Evolutionary conservation across 768 basidiomycete genomes (phyloP), one percentile per base, ranked within the genome.

Genomic region (Leccinellum albellum): DNA sequence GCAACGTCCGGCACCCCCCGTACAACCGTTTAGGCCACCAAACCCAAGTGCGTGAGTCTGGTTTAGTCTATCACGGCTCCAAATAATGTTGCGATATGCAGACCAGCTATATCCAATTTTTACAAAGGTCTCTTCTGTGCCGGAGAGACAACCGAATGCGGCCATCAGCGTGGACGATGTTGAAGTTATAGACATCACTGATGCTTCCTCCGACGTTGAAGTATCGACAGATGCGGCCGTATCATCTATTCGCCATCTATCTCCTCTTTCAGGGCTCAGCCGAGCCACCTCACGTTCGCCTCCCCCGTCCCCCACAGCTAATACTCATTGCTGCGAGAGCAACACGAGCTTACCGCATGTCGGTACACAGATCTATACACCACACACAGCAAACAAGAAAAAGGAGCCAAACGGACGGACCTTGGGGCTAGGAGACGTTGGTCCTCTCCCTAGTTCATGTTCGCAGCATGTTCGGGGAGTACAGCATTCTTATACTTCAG

Each of bases 391-490:
- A 40, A 58, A 40, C 45, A 59, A 56, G 52, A 51, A 47, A 45
- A 51, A 47, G 26, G 55, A 44, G 14, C 29, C 20, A 2, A 53
- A 40, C 17, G 53, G 52, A 49, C 56, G 59, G 29, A 50, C 29
- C 29, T 13, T 20, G 45, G 54, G 53, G 3, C 51, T 20, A 21
- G 56, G 54, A 40, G 53, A 53, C 45, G 48, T 35, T 17, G 75
- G 73, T 0, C 81, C 82, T 21, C 81, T 79, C 64, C 88, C 88
- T 29, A 72, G 74, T 61, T 63, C 63, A 47, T 70, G 74, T 23
- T 75, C 73, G 15, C 86, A 87, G 64, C 88, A 89, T 71, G 77
- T 86, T 60, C 82, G 79, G 61, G 86, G 86, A 33, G 68, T 74
- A 17, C 86, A 87, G 64, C 78, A 70, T 42, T 57, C 56, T n/a